A percentile compares a stretch with the other conserved stretches of the same genome.
Conservation (phyloP, 768 basidiomycete genomes). For the Mycena pura region DNA sequence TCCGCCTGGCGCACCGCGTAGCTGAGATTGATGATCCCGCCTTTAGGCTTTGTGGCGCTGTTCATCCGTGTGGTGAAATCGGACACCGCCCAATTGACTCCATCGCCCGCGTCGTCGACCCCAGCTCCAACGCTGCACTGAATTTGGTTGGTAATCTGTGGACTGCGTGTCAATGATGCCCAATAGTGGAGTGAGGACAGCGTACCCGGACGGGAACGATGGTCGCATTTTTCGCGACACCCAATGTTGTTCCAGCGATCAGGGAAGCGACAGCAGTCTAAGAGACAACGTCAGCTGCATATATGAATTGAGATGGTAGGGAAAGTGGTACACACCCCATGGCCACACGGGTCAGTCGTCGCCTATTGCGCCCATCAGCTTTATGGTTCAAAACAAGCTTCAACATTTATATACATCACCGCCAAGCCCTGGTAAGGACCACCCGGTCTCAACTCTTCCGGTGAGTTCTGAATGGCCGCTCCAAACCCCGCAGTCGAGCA, state of each 20-base stretch:
- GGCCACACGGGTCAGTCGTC: neutral
- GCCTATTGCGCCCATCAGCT: neutral
- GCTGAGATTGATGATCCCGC: conserved; percentile 5
- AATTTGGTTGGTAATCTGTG: neutral
- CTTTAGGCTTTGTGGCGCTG: too few relatives aligned
- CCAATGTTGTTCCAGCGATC: neutral
- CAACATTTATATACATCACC: neutral
- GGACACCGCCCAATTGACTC: neutral
- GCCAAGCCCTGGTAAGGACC: neutral
- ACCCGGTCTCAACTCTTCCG: neutral
- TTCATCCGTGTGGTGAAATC: neutral
- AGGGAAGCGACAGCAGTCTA: neutral
- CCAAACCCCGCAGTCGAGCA: neutral
- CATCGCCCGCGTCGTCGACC: neutral
- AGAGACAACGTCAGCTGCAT: neutral
- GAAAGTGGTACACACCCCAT: neutral
- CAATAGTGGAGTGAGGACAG: too few relatives aligned
- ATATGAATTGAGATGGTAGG: neutral
- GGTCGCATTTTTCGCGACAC: neutral
- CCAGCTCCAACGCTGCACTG: neutral
- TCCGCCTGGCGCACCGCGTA: neutral
- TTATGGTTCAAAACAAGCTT: neutral
- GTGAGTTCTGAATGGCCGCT: neutral
- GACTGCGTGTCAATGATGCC: neutral
- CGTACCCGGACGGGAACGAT: neutral